A percentile compares a stretch with the other conserved stretches of the same genome.
Evolutionary conservation across 176 grass and related monocot genomes (phyloP).

Genomic region (Olyra latifolia): DNA sequence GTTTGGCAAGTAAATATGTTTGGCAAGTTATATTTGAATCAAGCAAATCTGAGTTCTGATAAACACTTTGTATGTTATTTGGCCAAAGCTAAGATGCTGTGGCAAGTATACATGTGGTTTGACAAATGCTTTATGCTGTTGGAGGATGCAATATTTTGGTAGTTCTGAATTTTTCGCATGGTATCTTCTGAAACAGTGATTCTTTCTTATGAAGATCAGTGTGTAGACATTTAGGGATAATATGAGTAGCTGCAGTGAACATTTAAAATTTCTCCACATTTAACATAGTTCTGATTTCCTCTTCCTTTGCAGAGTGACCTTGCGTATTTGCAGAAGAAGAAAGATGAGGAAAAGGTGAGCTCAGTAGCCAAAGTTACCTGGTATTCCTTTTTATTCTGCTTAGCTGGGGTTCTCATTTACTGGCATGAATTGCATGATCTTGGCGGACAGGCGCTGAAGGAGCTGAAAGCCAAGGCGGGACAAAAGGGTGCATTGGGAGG

Average conservation of each 20-base stretch:
- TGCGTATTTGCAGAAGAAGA: slow-evolving; percentile 90
- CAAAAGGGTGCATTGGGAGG: slow-evolving; percentile 89
- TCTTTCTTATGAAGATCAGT: not conserved
- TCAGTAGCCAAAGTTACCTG: not conserved
- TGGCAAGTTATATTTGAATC: not conserved
- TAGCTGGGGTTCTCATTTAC: not conserved
- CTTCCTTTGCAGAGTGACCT: slow-evolving; percentile 56
- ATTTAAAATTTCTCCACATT: not conserved
- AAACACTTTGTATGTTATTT: not conserved
- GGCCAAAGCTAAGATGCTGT: not conserved
- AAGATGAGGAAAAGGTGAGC: slow-evolving; percentile 84
- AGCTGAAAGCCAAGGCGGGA: slow-evolving; percentile 71
- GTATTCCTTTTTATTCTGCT: not conserved
- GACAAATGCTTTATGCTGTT: too few relatives aligned
- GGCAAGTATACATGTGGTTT: not conserved
- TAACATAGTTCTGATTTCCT: not conserved
- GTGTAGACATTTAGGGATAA: too few relatives aligned
- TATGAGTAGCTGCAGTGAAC: not conserved
- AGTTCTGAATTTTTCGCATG: not conserved
- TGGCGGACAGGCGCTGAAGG: slow-evolving; percentile 74
- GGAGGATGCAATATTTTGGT: not conserved
- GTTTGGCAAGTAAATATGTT: not conserved
- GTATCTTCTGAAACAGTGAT: not conserved
- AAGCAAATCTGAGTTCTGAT: not conserved
- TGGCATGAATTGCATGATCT: not conserved